These are phyloP conservation scores for Fraxinus floribunda DNA, from an alignment of 305 asterid genomes.

Conservation along the genomic window DNA sequence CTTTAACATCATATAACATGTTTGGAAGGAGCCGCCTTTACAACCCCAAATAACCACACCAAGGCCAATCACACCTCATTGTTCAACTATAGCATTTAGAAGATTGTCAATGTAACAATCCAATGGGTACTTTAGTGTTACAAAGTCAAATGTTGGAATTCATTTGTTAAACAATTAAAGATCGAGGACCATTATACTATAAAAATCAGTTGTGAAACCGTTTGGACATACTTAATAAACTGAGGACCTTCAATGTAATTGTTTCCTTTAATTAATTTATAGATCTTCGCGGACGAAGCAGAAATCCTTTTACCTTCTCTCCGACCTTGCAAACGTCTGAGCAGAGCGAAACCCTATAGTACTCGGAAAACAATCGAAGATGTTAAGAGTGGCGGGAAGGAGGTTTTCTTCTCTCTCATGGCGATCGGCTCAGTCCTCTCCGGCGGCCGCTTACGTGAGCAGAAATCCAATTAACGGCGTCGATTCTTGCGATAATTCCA, in stretches of 20 bases:
- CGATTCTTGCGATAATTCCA: constrained; percentile 13
- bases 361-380: not conserved
- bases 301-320: not conserved
- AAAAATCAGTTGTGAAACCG: not conserved
- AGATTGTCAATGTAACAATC: not conserved
- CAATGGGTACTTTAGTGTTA: not conserved
- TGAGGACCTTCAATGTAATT: not conserved
- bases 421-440: constrained; percentile 24
- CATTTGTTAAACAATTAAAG: not conserved
- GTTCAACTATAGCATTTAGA: not conserved
- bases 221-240: not conserved
- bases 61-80: not conserved
- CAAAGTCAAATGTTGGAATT: not conserved
- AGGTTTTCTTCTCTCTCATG: constrained; percentile 27
- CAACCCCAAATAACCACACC: not conserved
- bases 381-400: constrained; percentile 28
- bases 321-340: not conserved
- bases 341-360: not conserved
- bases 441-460: constrained; percentile 6
- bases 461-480: not conserved
- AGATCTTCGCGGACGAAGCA: not conserved
- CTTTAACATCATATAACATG: not conserved
- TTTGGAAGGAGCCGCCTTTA: not conserved
- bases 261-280: not conserved
- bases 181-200: not conserved